Conservation (phyloP, 495 filamentous ascomycete species). For the Lophiotrema nucula region DNA sequence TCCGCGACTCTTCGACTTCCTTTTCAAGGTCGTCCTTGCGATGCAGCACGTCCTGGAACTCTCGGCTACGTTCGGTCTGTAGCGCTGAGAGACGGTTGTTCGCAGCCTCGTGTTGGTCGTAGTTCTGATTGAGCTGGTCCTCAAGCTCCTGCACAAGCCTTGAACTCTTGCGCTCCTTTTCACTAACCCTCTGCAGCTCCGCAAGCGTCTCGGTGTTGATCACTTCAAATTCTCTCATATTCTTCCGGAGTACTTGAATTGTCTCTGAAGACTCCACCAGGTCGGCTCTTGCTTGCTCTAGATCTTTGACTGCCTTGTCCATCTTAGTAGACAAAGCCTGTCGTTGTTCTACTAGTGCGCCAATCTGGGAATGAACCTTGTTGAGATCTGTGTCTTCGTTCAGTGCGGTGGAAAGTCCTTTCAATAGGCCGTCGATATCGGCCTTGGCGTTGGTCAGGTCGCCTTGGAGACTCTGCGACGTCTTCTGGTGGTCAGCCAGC, state of each 20-base stretch:
- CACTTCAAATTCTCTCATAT: constrained; percentile 43
- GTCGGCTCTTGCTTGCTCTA: constrained; percentile 71
- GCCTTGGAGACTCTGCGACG: constrained; percentile 60
- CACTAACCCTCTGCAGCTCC: constrained; percentile 57
- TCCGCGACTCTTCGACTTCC: constrained; percentile 58
- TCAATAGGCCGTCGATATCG: constrained; percentile 62
- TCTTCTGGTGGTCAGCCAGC: constrained; percentile 52
- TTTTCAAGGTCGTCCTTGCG: constrained; percentile 55
- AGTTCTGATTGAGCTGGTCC: constrained; percentile 92
- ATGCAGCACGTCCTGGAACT: constrained; percentile 57
- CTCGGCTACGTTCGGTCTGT: constrained; percentile 64
- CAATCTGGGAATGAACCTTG: constrained; percentile 50
- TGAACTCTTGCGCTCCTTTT: constrained; percentile 78
- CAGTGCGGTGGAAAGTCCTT: constrained; percentile 50
- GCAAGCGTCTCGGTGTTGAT: constrained; percentile 41
- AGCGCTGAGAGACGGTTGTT: constrained; percentile 70
- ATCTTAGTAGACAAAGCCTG: constrained; percentile 39
- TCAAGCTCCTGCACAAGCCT: constrained; percentile 93
- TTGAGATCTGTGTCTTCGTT: constrained; percentile 50
- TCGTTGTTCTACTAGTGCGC: constrained; percentile 42
- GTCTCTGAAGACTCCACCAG: constrained; percentile 37
- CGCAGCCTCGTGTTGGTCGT: constrained; percentile 82
- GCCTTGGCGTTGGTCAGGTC: constrained; percentile 70
- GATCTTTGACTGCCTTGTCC: constrained; percentile 58
- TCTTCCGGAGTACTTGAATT: constrained; percentile 58